Base-by-base conservation (phyloP, 331 rosid species). In the Quercus tomentella region DNA sequence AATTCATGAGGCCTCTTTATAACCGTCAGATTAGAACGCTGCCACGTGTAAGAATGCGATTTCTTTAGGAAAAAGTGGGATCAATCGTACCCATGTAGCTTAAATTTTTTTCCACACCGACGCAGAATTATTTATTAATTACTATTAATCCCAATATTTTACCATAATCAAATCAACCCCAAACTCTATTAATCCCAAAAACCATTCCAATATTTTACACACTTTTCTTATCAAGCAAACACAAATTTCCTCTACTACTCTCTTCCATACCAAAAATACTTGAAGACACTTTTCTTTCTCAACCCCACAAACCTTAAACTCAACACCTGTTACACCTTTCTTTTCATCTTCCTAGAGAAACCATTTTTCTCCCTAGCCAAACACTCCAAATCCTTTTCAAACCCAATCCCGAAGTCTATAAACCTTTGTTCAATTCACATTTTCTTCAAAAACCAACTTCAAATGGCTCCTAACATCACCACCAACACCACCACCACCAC, bases 381-480 rank as follows among this genome's bases (percentile, higher is more conserved):
- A 83, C 45, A 41, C 75, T 37, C 26, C 4, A 33, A 11, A 52
- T 26, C 28, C 43, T 21, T n/a, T 14, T 43, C 9, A 21, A 9
- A 70, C 22, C 56, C 22, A 16, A n/a, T 63, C 7, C 35, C 70
- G 1, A 49, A 49, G 54, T 15, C 2, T 22, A 3, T 7, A 41
- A 61, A 22, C 25, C 67, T 12, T 61, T 12, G 20, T 70, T 43
- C 33, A 70, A n/a, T 70, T 11, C 54, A 73, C 56, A 28, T 7
- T 52, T 17, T 15, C 21, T 62, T 6, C n/a, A 49, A 43, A 25
- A 57, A 67, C 43, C 21, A 12, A 73, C 37, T 52, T 11, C 69
- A 89, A 33, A 67, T 93, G 98, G 89, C 94, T 55, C 94, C 94
- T 25, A 26, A 80, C 1, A 80, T 81, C 81, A 87, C 62, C 83